A percentile compares a stretch with the other conserved stretches of the same genome.
Evolutionary conservation across 345 rosid species (phyloP).

Genomic region (Brassica carinata): DNA sequence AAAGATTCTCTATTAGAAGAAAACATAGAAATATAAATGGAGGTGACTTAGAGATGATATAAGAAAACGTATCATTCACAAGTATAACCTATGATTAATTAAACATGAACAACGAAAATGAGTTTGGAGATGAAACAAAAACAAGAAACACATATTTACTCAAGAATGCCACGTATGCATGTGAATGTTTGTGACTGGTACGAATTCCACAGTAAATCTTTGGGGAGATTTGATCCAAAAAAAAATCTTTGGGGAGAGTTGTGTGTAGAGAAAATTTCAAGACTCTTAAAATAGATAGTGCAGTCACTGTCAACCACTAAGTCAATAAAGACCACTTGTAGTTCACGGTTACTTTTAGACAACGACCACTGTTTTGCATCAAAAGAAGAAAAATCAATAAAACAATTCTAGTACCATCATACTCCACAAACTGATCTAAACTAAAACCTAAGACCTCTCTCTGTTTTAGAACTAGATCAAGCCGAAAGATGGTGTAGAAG

Average conservation of each 20-base stretch:
- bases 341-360: conserved; percentile 40
- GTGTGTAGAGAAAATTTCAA: background rate
- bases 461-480: conserved; percentile 23
- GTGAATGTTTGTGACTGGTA: conserved; percentile 7
- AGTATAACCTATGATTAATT: background rate
- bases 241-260: conserved; percentile 7
- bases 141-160: background rate
- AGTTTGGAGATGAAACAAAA: conserved; percentile 6
- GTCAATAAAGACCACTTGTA: conserved; percentile 35
- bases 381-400: conserved; percentile 31
- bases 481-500: conserved; percentile 4
- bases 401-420: conserved; percentile 6
- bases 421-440: conserved; percentile 21
- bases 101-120: background rate
- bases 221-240: background rate
- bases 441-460: conserved; percentile 33
- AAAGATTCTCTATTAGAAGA: too few species aligned
- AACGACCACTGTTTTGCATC: conserved; percentile 38
- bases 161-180: conserved; percentile 20
- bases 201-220: conserved; percentile 1
- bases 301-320: conserved; percentile 37
- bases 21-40: too few species aligned
- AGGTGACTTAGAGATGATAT: too few species aligned
- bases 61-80: background rate
- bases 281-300: conserved; percentile 23